Base-by-base conservation (phyloP, 2,329 filamentous ascomycete genomes). In the Trichophyton rubrum region DNA sequence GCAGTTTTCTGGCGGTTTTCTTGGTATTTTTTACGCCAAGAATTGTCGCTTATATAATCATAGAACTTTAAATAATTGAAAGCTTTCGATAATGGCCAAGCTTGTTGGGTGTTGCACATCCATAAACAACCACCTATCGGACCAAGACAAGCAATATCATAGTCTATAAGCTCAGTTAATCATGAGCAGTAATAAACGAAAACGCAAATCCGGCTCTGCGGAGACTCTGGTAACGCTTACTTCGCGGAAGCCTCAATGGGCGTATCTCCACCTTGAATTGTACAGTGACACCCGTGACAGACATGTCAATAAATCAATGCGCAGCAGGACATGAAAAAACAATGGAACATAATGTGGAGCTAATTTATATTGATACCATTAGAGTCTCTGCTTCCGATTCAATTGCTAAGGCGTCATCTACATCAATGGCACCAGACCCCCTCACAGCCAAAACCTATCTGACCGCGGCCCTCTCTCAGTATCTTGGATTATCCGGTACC, bases 381-480 rank as follows among this genome's bases (percentile, higher is more conserved):
- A 38, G 38, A 61, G 24, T 51, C 24, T 57, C 43, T 38, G n/a
- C 40, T 8, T 51, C 55, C n/a, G 41, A 63, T 55, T 35, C n/a
- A 53, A n/a, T 30, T 57, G 51, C 57, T 62, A 57, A 64, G 41
- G 30, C 40, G n/a, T 3, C 27, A 1, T 17, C 43, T 73, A 68
- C 60, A 63, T 68, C 70, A 69, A 15, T 11, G 17, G 64, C 69
- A 47, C 67, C 77, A 33, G 77, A 79, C 64, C 66, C 73, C n/a
- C 71, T 79, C 62, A 78, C 76, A n/a, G 71, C 74, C 24, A 73
- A 73, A 61, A 74, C 74, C 30, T 71, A 78, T 64, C 72, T 79
- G 57, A 73, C 71, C 56, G 70, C 76, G 47, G 77, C 77, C 1
- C 70, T 80, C 0, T 72, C 73, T 20, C 76, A 78, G 66, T 78